These are phyloP conservation scores for Diaporthe citriasiana DNA, from an alignment of 2,329 filamentous ascomycete genomes.

Conservation along the genomic window DNA sequence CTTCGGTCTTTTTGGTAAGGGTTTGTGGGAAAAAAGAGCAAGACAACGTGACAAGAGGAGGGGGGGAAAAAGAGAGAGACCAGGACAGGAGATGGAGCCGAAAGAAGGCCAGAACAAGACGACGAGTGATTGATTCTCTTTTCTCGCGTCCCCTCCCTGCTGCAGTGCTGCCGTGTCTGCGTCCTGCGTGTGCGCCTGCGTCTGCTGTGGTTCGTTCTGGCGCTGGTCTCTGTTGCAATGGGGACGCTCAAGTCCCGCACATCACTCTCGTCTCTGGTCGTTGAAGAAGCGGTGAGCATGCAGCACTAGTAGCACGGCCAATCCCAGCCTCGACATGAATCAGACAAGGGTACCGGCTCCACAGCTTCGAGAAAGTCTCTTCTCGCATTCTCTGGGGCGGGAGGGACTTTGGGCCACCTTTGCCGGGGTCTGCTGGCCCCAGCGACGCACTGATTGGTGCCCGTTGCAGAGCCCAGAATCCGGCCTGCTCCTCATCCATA, in stretches of 20 bases:
- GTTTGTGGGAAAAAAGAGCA: slow-evolving; percentile 52
- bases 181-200: slow-evolving; percentile 30
- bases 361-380: slow-evolving; percentile 41
- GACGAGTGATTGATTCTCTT: slow-evolving; percentile 25
- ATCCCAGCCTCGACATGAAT: slow-evolving; percentile 38
- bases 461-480: slow-evolving; percentile 32
- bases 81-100: slow-evolving; percentile 38
- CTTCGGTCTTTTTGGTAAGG: slow-evolving; percentile 35
- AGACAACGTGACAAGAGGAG: slow-evolving; percentile 48
- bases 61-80: slow-evolving; percentile 39
- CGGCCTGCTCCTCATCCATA: slow-evolving; percentile 25
- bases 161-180: slow-evolving; percentile 34
- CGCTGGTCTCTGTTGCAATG: slow-evolving; percentile 40
- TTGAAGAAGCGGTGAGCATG: slow-evolving; percentile 51
- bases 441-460: slow-evolving; percentile 22
- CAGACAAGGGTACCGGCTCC: slow-evolving; percentile 34
- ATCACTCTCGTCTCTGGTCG: slow-evolving; percentile 41
- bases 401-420: slow-evolving; percentile 26
- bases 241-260: slow-evolving; percentile 41
- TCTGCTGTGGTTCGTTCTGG: slow-evolving; percentile 34
- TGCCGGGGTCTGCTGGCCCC: slow-evolving; percentile 34
- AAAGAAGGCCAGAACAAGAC: slow-evolving; percentile 34
- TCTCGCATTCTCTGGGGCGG: slow-evolving; percentile 36
- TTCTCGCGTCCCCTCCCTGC: slow-evolving; percentile 36
- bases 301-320: slow-evolving; percentile 38